A percentile compares a stretch with the other conserved stretches of the same genome.
These are phyloP conservation scores for Oryza brachyantha DNA, from an alignment of 176 grass and related monocot species.

Conservation along the genomic window DNA sequence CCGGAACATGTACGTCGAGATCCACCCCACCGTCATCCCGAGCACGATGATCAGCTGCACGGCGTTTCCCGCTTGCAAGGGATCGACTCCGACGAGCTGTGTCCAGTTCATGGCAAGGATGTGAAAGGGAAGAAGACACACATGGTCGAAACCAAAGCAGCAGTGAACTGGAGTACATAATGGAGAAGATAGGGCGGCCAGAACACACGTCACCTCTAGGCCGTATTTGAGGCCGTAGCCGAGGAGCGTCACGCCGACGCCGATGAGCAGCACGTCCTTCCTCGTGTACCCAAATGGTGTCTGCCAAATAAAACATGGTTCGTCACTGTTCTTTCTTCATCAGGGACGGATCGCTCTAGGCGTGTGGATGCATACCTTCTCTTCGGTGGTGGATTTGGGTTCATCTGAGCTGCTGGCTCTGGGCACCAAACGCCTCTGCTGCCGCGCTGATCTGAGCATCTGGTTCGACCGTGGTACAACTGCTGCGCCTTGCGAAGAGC, in stretches of 20 bases:
- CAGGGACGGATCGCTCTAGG: too few species aligned
- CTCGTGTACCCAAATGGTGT: slow-evolving; percentile 78
- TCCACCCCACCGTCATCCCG: slow-evolving; percentile 90
- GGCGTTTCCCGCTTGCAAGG: slow-evolving; percentile 88
- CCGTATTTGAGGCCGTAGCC: slow-evolving; percentile 78
- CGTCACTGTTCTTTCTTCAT: not conserved
- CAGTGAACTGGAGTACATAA: not conserved
- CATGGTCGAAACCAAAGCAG: not conserved
- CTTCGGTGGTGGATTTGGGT: slow-evolving; percentile 42
- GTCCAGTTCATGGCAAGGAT: not conserved
- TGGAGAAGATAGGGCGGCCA: not conserved
- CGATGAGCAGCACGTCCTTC: slow-evolving; percentile 96
- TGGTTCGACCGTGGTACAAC: not conserved
- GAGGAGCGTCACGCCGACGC: slow-evolving; percentile 61
- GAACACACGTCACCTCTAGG: slow-evolving; percentile 57
- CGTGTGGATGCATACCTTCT: slow-evolving; percentile 44
- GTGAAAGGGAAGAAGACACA: not conserved
- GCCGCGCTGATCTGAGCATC: not conserved
- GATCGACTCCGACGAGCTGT: slow-evolving; percentile 76
- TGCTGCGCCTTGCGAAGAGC: not conserved
- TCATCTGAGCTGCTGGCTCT: slow-evolving; percentile 47
- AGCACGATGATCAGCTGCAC: slow-evolving; percentile 92
- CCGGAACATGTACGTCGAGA: slow-evolving; percentile 92
- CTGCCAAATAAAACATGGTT: slow-evolving; percentile 24
- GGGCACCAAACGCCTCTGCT: slow-evolving; percentile 19